phyloP scores from a whole-genome alignment of 2,329 filamentous ascomycete genomes.

The Epichloe uncinata region DNA sequence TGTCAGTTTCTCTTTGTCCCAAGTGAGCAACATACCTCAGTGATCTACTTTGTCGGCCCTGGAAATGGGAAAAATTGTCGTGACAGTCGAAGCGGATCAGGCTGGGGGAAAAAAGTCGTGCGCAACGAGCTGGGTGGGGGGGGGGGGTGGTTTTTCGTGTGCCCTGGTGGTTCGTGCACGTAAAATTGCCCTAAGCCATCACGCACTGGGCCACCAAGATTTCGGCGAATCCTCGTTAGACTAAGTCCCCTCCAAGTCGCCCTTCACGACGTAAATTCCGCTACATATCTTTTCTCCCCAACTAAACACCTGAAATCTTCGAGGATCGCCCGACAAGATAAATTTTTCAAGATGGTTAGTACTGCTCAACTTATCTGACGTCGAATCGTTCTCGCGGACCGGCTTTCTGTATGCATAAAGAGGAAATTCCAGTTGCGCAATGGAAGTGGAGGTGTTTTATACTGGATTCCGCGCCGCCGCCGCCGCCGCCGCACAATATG shows the following conservation, averaged over 20 bases:
- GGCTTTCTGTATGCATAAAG: background rate
- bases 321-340: conserved; percentile 53
- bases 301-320: conserved; percentile 37
- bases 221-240: conserved; percentile 24
- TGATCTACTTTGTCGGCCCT: conserved; percentile 3
- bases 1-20: conserved; percentile 8
- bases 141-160: conserved; percentile 15
- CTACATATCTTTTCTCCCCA: conserved; percentile 13
- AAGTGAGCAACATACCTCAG: conserved; percentile 31
- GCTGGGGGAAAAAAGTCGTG: conserved; percentile 3
- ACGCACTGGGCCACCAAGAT: conserved; percentile 20
- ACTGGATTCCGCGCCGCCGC: background rate
- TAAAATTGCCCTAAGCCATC: conserved; percentile 30
- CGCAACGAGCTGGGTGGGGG: conserved; percentile 5
- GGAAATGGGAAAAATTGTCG: background rate
- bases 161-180: conserved; percentile 29
- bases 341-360: conserved; percentile 48
- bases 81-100: background rate
- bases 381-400: background rate
- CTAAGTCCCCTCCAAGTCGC: conserved; percentile 17
- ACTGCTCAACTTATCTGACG: background rate
- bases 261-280: conserved; percentile 17
- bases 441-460: background rate
- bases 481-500: background rate
- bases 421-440: background rate